Evolutionary conservation across 179 eudicot species (phyloP), one percentile per base, ranked within the genome.

Genomic region (Actinidia arguta): DNA sequence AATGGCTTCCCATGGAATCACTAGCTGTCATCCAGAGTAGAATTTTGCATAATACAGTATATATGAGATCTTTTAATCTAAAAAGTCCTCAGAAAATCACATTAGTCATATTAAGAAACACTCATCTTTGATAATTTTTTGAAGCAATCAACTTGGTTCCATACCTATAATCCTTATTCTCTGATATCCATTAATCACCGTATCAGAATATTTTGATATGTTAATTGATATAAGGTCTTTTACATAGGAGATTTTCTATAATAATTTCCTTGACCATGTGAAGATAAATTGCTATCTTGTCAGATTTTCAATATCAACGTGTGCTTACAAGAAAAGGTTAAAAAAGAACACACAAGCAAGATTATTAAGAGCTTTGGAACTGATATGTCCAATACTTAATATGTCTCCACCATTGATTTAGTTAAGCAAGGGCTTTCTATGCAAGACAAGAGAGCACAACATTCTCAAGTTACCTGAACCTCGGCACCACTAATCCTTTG

Each of bases 1-100:
- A 87, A 96, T 92, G 82, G 95, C 91, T 80, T 90, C 92, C 99
- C 98, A 96, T 58, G 99, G 97, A 84, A 95, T 91, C 82, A 95
- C 91, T 85, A 95, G 83, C 99, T 96, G 96, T 78, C 83, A 86
- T 71, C 83, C 80, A 86, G 78, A 77, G 79, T 71, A 44, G 31
- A 50, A 61, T 72, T 73, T 48, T 69, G 55, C 51, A 85, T 75
- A 61, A 75, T 31, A 25, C 16, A 39, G 70, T 51, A 77, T 39
- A 31, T 12, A 50, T 5, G 54, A 72, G 75, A 61, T 16, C 50
- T 39, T 54, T 64, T 68, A 82, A 61, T 14, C 69, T 78, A 75
- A 1, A 31, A 64, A 22, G 50, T 3, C 11, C 52, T 31, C 13
- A 24, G 18, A 66, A 20, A 69, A 51, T 50, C 0, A 80, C 24